Base-by-base conservation (phyloP, 2,329 filamentous ascomycete genomes). In the Aspergillus alliaceus region DNA sequence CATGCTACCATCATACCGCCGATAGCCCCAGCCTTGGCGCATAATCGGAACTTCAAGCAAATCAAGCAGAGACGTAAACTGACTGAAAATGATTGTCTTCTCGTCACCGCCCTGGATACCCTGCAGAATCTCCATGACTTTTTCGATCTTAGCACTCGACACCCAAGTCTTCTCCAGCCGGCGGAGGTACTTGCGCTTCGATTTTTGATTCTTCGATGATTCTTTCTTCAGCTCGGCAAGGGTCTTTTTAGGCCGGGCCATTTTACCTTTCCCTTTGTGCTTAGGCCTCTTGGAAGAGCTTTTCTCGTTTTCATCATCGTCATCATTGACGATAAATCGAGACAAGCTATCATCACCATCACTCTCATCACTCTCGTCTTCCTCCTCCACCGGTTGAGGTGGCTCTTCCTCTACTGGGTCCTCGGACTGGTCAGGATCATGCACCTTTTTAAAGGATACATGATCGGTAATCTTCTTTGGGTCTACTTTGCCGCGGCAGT, bases 41-140 rank as follows among this genome's bases (percentile, higher is more conserved):
- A 79, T 76, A 59, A 93, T 84, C 0, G 89, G 87, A 5, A 93
- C 82, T 72, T 93, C 89, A 15, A 93, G 77, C 5, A 93, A 80
- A 72, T 93, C 90, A 2, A 95, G 84, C 18, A 93, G 79, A 0
- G 89, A 86, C 0, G 90, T 93, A 77, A 90, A 95, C 66, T 92
- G 90, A 56, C 86, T 90, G 76, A 95, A 95, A 60, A 95, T 83
- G 53, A 95, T 88, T 0, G 88, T 90, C 73, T 93, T 93, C 70
- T 91, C 88, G 31, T 79, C 76, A 9, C 75, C 73, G n/a, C 66
- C 66, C 53, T 79, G 73, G 56, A 85, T 80, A 14, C 76, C 71
- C 11, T 77, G 69, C 12, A 93, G 76, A 6, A 93, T 80, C 54
- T 90, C 84, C 55, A 90, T 75, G 6, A 86, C 85, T 69, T 88